Evolutionary conservation across 176 grass and related monocot genomes (phyloP), one percentile per base, ranked within the genome.

Genomic region (Echinochloa phyllopogon): DNA sequence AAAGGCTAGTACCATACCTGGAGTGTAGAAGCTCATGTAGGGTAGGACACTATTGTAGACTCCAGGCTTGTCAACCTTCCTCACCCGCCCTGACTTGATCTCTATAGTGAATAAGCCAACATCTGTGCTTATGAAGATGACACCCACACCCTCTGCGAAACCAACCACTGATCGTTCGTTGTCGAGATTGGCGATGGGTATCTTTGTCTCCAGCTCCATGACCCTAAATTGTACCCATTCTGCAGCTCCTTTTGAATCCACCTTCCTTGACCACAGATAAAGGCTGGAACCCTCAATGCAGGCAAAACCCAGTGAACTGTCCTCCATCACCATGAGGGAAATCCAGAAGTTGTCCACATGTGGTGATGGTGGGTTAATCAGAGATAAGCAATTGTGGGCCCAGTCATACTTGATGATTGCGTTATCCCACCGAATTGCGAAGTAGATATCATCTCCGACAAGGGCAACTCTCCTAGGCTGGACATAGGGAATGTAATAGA

Each of bases 251-350:
- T 18, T 4, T 20, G 8, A 21, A 10, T 20, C 4, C 65, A 67
- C 16, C 2, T 20, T 21, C 38, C 38, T 41, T 3, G 65, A 42
- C 38, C 65, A 68, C 0, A 49, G 15, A 48, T 2, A 9, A 18
- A 74, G 70, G 15, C 44, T 36, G 6, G 14, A 52, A 33, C 36
- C 7, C 15, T 45, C 14, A 10, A 18, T 10, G 39, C n/a, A 6
- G 8, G 41, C 39, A 17, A 62, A 15, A 6, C 75, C 75, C 57
- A 78, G 41, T 9, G 57, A 62, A 33, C 6, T 4, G 20, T 78
- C 76, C 13, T 63, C 58, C 76, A 47, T 64, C 24, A 6, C 23
- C 76, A 76, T 41, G 18, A 76, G 52, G 6, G 74, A 5, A 76
- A 42, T 6, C 3, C 0, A 4, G 14, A 5, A 21, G 7, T 11